phyloP scores from a whole-genome alignment of 306 rosid species.

The Sechiopsis laciniata region DNA sequence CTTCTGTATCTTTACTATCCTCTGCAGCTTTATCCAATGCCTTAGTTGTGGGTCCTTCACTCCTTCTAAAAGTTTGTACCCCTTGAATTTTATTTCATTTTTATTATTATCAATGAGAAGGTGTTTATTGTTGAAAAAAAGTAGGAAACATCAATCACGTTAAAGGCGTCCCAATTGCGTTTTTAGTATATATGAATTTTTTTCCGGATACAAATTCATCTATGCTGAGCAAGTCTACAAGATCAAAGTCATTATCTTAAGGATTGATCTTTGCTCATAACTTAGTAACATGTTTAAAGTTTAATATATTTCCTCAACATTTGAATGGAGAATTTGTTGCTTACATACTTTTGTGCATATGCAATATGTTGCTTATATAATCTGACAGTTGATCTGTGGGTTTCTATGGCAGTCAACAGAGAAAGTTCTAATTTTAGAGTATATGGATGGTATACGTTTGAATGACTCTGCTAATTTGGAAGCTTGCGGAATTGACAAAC shows the following conservation, averaged over 20 bases:
- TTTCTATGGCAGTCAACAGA: constrained; percentile 70
- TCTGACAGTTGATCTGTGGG: constrained; percentile 25
- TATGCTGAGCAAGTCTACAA: background rate
- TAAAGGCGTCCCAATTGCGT: background rate
- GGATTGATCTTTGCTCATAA: constrained; percentile 9
- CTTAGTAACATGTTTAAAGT: background rate
- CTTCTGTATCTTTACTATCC: too few species aligned
- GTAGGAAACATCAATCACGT: constrained; percentile 1
- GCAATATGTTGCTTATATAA: constrained; percentile 14
- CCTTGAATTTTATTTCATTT: too few species aligned
- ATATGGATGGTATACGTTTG: constrained; percentile 95
- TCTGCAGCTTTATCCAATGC: too few species aligned
- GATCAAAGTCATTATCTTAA: background rate
- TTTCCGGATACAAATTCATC: background rate
- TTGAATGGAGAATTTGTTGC: constrained; percentile 14
- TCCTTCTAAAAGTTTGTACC: too few species aligned
- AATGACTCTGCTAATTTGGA: constrained; percentile 70
- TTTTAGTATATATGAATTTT: background rate
- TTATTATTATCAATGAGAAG: too few species aligned
- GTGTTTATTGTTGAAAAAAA: background rate
- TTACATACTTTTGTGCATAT: background rate
- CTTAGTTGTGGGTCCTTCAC: too few species aligned
- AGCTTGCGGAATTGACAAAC: constrained; percentile 75
- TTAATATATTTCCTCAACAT: background rate
- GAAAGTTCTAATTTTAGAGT: constrained; percentile 77